Evolutionary conservation across 2,329 filamentous ascomycete species (phyloP), one percentile per base, ranked within the genome.

Genomic region (Pseudofabraea citricarpa): DNA sequence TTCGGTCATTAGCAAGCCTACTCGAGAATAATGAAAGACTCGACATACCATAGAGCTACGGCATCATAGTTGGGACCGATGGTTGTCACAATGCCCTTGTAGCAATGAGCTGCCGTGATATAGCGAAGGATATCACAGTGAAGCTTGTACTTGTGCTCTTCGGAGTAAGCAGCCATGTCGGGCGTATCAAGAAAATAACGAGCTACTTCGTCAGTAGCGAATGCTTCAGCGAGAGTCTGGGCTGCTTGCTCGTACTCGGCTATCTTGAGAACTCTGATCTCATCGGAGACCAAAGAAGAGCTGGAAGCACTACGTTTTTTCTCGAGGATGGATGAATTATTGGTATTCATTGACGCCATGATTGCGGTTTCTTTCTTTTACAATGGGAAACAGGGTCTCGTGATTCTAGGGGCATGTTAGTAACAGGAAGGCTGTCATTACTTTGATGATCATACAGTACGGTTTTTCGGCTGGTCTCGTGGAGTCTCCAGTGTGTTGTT

Each of bases 91-190:
- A 88, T 64, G 44, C 87, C 88, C 54, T 82, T 82, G 57, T 85
- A 74, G 63, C 80, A 81, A 62, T 90, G 86, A 47, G 85, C 81
- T 45, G 87, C 85, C 39, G 83, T 82, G 54, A 88, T 75, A 65
- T 89, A 90, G 54, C 81, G 83, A 71, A 91, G 79, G 55, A 90
- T 84, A 60, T 84, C 77, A 53, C 85, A 73, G 63, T 93, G 87
- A 36, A 93, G 72, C 52, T 80, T 77, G 83, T 85, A 93, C 60
- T 82, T 83, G 59, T 81, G 71, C 63, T 87, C 78, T 57, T 79
- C 73, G 37, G 79, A 74, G 66, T 76, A 77, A 49, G 72, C 64
- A 49, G 71, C 72, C 66, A 79, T 77, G 61, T 88, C 85, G 47
- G 83, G 79, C 36, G 81, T 79, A 58, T 87, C 79, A 56, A 90